Evolutionary conservation across 1,284 basidiomycete species (phyloP), one percentile per base, ranked within the genome.

Genomic region (Stereum hirsutum): DNA sequence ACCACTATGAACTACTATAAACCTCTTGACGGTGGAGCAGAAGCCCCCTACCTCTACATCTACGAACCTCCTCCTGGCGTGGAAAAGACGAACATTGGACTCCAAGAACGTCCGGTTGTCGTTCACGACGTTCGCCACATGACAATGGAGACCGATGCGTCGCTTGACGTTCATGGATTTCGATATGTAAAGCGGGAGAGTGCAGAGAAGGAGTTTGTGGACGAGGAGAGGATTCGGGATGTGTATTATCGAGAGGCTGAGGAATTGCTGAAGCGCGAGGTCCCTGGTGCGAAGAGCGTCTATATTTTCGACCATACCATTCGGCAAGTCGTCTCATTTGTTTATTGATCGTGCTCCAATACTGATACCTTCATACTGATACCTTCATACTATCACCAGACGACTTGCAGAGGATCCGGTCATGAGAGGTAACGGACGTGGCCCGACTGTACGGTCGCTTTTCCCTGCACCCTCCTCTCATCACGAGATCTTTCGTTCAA

Each of bases 291-390:
- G n/a, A 63, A 61, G 50, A 57, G 57, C 27, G 61, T 69, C n/a
- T 55, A 65, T 48, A 60, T 70, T 43, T 68, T 71, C 23, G 65
- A 71, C 48, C 66, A 71, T 44, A 69, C 65, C 15, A 59, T 70
- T 48, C 55, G 68, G 53, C 62, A 54, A 21, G 65, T 46, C 35
- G 31, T 43, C 24, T n/a, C n/a, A n/a, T n/a, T n/a, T 36, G 39
- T 12, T 6, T 15, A 11, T 7, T 12, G 30, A 14, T 17, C 14
- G 33, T 25, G 23, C 36, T 12, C 4, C 12, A 0, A n/a, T n/a
- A n/a, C n/a, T n/a, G n/a, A n/a, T n/a, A n/a, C n/a, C 3, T 3
- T n/a, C 10, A 42, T 7, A 14, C 7, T 27, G 25, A 3, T 26
- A 32, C 5, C 33, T 25, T 6, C n/a, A 17, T 10, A n/a, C n/a